Base-by-base conservation (phyloP, 1,284 basidiomycete species). In the Boletellus deceptivus region DNA sequence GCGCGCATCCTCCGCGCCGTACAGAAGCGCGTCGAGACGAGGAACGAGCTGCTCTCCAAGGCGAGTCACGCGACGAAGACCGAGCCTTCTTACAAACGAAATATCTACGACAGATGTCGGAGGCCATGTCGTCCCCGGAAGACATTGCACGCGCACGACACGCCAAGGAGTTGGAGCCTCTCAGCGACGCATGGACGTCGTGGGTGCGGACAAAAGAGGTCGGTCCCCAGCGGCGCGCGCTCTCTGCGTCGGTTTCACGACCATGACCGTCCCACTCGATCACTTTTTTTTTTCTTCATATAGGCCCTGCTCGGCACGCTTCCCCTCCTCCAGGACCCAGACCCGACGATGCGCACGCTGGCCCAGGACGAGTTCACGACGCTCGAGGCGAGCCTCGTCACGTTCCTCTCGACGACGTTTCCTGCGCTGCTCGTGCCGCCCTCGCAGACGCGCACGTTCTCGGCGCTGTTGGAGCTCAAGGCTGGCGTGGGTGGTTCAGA, bases 401-500 rank as follows among this genome's bases (percentile, higher is more conserved):
- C 66, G 0, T 64, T 84, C 29, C 64, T 88, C 35, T 70, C 77
- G 10, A 62, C 70, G 0, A 80, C 76, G 0, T 83, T 98, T 55
- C 86, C 91, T 0, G 54, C 76, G 0, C 74, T 91, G 5, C 79
- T 98, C 49, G 75, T 93, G 0, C 91, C 91, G 0, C 72, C 82
- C 0, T 86, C 89, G 0, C 61, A 77, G 7, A 88, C 90, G 0
- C 70, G 76, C 0, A 67, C 79, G 2, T 72, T 92, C 6, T 89
- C 89, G 3, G 90, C 91, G 1, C 76, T 98, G 49, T 72, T 99
- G 50, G 96, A 98, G 59, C 73, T 99, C 31, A 95, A 96, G 60
- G 84, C 93, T 0, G 97, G 94, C 3, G 93, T 96, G 0, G 97
- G 96, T 0, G 96, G 96, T 0, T 85, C 86, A 4, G 96, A 99